phyloP scores from a whole-genome alignment of 768 basidiomycete genomes.

The Tulasnella calospora region DNA sequence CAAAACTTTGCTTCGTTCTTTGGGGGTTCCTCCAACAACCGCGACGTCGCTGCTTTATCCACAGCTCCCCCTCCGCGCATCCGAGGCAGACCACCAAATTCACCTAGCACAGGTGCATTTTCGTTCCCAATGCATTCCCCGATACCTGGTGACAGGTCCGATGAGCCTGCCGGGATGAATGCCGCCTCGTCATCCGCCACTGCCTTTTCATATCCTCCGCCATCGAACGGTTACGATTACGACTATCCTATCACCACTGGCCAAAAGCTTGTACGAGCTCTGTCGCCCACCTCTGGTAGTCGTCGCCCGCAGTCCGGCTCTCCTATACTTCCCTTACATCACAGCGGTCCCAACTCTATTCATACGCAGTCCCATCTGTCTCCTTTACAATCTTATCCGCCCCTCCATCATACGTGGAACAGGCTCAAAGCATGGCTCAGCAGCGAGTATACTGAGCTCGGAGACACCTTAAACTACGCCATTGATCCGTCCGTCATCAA shows the following conservation, averaged over 20 bases:
- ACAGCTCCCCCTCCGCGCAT: slow-evolving; percentile 20
- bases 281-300: slow-evolving; percentile 33
- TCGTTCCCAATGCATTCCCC: slow-evolving; percentile 75
- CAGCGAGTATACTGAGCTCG: slow-evolving; percentile 87
- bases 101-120: slow-evolving; percentile 82
- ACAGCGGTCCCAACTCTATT: slow-evolving; percentile 38
- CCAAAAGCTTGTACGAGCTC: slow-evolving; percentile 7
- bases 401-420: slow-evolving; percentile 76
- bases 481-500: slow-evolving; percentile 75
- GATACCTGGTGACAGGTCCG: slow-evolving; percentile 24
- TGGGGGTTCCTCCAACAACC: slow-evolving; percentile 10
- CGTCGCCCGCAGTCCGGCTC: slow-evolving; percentile 32
- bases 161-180: slow-evolving; percentile 32
- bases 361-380: slow-evolving; percentile 30
- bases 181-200: slow-evolving; percentile 47
- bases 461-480: slow-evolving; percentile 92
- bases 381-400: slow-evolving; percentile 55
- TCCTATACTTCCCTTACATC: slow-evolving; percentile 62
- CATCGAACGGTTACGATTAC: slow-evolving; percentile 56
- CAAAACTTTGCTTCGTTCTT: slow-evolving; percentile 28
- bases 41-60: slow-evolving; percentile 21
- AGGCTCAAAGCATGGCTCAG: slow-evolving; percentile 77
- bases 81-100: slow-evolving; percentile 55
- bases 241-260: slow-evolving; percentile 27
- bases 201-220: slow-evolving; percentile 69